A percentile compares a stretch with the other conserved stretches of the same genome.
Conservation (phyloP, 2,329 filamentous ascomycete genomes). For the Emmonsia crescens region DNA sequence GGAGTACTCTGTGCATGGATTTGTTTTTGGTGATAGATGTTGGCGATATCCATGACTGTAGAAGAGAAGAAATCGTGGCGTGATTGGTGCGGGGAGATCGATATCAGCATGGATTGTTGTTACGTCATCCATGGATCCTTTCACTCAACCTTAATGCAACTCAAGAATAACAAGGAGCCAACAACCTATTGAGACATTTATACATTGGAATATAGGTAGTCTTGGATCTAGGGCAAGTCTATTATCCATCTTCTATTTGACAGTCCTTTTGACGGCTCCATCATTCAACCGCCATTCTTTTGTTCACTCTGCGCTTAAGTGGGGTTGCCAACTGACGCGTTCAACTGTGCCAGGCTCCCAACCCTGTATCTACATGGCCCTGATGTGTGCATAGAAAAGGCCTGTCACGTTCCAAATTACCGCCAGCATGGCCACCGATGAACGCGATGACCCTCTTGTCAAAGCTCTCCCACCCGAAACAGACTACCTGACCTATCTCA, state of each 20-base stretch:
- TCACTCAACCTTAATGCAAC: background rate
- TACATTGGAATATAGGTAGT: background rate
- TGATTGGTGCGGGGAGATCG: background rate
- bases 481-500: conserved; percentile 57
- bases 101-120: background rate
- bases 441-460: conserved; percentile 38
- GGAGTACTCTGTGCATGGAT: too few relatives aligned
- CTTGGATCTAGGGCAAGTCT: background rate
- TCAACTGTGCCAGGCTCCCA: too few relatives aligned
- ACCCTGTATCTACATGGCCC: background rate
- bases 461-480: conserved; percentile 50
- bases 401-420: background rate
- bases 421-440: background rate
- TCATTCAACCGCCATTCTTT: background rate
- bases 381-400: background rate
- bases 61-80: background rate
- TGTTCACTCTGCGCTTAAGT: background rate
- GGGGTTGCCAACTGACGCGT: background rate
- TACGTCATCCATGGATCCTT: background rate
- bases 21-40: too few relatives aligned
- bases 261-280: background rate
- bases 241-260: background rate
- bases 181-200: background rate
- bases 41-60: too few relatives aligned
- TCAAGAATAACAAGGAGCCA: background rate